phyloP scores from a whole-genome alignment of 192 early-diverging fungal species.

The Mortierella claussenii region DNA sequence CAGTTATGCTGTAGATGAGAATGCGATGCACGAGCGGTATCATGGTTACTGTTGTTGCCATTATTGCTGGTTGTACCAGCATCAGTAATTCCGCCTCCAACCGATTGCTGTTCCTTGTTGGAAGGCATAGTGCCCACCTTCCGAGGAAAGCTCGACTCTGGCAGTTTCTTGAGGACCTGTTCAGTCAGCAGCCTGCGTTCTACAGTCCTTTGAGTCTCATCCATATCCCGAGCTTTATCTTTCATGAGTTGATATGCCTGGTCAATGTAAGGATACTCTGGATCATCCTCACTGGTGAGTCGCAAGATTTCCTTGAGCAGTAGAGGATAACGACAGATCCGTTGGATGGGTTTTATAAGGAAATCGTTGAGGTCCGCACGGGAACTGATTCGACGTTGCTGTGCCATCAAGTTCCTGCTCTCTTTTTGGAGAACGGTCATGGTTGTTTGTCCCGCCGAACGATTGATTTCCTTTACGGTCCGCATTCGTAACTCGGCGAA shows the following conservation, averaged over 20 bases:
- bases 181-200: constrained; percentile 50
- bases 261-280: constrained; percentile 48
- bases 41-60: neutral
- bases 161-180: constrained; percentile 30
- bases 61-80: neutral
- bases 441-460: neutral
- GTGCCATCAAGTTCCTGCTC: constrained; percentile 30
- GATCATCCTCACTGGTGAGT: constrained; percentile 53
- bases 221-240: constrained; percentile 52
- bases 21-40: neutral
- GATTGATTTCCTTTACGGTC: constrained; percentile 15
- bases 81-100: neutral
- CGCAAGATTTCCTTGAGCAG: constrained; percentile 72
- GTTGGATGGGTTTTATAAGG: constrained; percentile 83
- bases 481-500: constrained; percentile 41
- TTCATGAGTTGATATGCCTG: constrained; percentile 49
- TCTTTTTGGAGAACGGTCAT: constrained; percentile 18
- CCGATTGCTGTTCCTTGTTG: neutral
- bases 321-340: constrained; percentile 92
- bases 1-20: neutral
- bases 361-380: constrained; percentile 36
- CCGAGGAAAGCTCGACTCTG: constrained; percentile 22
- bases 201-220: constrained; percentile 45
- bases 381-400: constrained; percentile 20
- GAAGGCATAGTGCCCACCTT: constrained; percentile 6